Base-by-base conservation (phyloP, 306 rosid species). In the Prunus dulcis region DNA sequence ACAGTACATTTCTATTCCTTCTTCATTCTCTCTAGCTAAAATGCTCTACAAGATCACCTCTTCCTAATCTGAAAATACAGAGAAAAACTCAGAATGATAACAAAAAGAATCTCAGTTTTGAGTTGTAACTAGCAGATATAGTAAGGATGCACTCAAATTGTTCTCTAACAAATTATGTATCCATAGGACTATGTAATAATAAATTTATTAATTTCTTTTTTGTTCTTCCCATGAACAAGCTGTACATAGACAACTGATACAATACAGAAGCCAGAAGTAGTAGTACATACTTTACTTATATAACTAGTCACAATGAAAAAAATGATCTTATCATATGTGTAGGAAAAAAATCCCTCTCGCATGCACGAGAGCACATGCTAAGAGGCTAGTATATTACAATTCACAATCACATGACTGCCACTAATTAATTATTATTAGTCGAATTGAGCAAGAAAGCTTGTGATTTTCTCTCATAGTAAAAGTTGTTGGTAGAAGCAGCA, bases 381-480 rank as follows among this genome's bases (percentile, higher is more conserved):
- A 14, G 10, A 25, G 64, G 9, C 19, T 2, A 61, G 65, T 61
- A 0, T 25, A 25, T 60, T 25, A 14, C 17, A 23, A 23, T 2
- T 58, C 5, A 5, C 15, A 25, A 25, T 2, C 38, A 60, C 2
- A 15, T 1, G 43, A 13, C 38, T 27, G 28, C 2, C 19, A 61
- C 19, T 63, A 63, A 20, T 17, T 7, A 30, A 2, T 47, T 2
- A 60, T 28, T 25, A 63, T 9, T 5, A 17, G 83, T 77, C 13
- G 82, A 72, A 66, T 86, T 83, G 43, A 83, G 83, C 82, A 86
- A 86, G 74, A 87, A 90, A n/a, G 75, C 65, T 73, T 87, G 92
- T 15, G 90, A 86, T 78, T 84, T 87, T 14, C 69, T 81, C 80
- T 90, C 89, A 27, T 81, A 84, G 38, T 81, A 69, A 28, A 71